Percentiles rank a stretch among this genome's conserved stretches.
These are phyloP conservation scores for Rhododendron griersonianum DNA, from an alignment of 148 eudicot species.

Conservation along the genomic window DNA sequence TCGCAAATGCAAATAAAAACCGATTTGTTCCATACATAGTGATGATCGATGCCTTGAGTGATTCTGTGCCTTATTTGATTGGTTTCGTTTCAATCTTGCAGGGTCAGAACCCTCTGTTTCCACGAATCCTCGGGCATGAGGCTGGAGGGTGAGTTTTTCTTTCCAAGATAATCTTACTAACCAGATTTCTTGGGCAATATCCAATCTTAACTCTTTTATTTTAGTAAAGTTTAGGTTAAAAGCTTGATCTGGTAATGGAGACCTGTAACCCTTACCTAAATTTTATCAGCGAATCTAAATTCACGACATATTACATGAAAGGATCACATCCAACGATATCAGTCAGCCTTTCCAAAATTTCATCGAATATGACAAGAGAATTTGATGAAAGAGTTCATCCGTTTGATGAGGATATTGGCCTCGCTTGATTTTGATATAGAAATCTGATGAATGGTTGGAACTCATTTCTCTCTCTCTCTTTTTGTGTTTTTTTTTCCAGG, in stretches of 20 bases:
- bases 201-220: background rate
- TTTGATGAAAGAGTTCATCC: background rate
- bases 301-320: background rate
- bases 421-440: no score
- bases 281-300: background rate
- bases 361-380: no score
- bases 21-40: background rate
- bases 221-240: background rate
- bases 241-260: background rate
- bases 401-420: background rate
- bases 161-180: background rate
- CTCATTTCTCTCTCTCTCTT: no score
- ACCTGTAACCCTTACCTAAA: background rate
- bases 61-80: background rate
- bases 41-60: no score
- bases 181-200: background rate
- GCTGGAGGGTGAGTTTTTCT: constrained; percentile 38
- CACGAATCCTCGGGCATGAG: constrained; percentile 48
- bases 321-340: background rate
- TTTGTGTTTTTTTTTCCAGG: background rate
- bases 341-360: no score
- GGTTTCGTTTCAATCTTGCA: constrained; percentile 11
- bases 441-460: no score
- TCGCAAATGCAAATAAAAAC: background rate
- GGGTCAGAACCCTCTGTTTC: constrained; percentile 27